phyloP scores from a whole-genome alignment of 345 rosid genomes.

The Cardamine resedifolia region DNA sequence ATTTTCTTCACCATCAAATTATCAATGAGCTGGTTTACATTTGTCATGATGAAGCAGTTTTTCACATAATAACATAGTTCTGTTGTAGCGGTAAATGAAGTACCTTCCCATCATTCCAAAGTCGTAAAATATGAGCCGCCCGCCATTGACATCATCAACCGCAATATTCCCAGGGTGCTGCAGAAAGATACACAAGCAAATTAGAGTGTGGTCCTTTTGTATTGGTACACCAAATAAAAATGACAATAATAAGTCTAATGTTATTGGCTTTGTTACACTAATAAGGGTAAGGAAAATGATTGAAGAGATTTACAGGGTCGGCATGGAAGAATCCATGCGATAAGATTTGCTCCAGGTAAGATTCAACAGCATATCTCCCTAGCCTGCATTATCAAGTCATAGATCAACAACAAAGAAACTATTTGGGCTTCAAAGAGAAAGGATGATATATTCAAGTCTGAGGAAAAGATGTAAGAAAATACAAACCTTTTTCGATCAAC shows the following conservation, averaged over 20 bases:
- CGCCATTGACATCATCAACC: constrained; percentile 97
- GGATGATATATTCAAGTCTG: background rate
- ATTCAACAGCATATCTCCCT: constrained; percentile 95
- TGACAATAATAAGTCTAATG: background rate
- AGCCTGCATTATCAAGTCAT: constrained; percentile 52
- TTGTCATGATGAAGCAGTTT: background rate
- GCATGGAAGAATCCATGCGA: constrained; percentile 99
- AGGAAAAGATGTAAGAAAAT: constrained; percentile 11
- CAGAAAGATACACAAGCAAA: constrained; percentile 5
- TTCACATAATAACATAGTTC: background rate
- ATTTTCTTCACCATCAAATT: background rate
- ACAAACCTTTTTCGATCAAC: constrained; percentile 88
- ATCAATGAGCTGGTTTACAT: background rate
- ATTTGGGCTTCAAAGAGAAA: constrained; percentile 3
- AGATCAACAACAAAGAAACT: constrained; percentile 8
- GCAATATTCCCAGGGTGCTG: constrained; percentile 99
- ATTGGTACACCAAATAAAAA: background rate
- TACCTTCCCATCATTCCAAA: constrained; percentile 99
- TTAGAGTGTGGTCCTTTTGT: constrained; percentile 3
- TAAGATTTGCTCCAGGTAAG: constrained; percentile 95
- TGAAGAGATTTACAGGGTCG: constrained; percentile 70
- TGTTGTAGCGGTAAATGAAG: constrained; percentile 10
- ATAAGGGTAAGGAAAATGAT: background rate
- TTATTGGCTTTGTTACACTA: background rate
- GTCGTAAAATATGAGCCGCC: constrained; percentile 94